Conservation (phyloP, 805 yeast genomes). For the Starmerella apis region DNA sequence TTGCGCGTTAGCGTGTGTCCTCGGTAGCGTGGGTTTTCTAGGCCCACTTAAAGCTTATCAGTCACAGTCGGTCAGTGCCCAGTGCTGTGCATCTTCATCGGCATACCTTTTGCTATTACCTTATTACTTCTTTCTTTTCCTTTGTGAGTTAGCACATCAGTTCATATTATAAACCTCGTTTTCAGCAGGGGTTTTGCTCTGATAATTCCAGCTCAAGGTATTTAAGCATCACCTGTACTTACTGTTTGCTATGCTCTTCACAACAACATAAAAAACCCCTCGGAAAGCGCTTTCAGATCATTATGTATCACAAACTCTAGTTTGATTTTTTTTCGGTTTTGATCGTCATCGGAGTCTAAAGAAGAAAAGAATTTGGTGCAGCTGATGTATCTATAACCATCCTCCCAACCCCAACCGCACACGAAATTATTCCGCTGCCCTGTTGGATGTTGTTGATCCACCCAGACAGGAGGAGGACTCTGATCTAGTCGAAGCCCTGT, state of each 20-base stretch:
- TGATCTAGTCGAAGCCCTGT: neutral
- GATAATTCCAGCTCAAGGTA: constrained; percentile 99
- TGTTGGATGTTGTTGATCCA: neutral
- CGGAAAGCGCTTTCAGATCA: constrained; percentile 39
- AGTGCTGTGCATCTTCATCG: constrained; percentile 89
- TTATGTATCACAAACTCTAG: constrained; percentile 54
- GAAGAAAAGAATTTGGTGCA: constrained; percentile 5
- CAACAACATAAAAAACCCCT: constrained; percentile 20
- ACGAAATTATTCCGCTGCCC: neutral
- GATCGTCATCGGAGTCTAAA: constrained; percentile 35
- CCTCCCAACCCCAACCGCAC: constrained; percentile 4
- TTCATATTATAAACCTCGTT: constrained; percentile 39
- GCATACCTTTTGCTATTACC: constrained; percentile 17
- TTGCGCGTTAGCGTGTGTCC: constrained; percentile 27
- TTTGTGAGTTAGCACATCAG: constrained; percentile 26
- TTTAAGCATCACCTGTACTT: constrained; percentile 33
- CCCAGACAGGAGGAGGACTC: no score
- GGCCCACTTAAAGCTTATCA: constrained; percentile 94
- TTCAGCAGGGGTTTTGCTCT: constrained; percentile 71
- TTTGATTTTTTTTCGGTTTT: constrained; percentile 41
- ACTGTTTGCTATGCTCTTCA: constrained; percentile 14
- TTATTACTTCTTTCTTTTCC: neutral
- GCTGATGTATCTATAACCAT: neutral
- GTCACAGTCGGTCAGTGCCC: constrained; percentile 95
- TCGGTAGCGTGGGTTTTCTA: constrained; percentile 96